Conservation (phyloP, 208 protist genomes). For the Lotmaria passim region DNA sequence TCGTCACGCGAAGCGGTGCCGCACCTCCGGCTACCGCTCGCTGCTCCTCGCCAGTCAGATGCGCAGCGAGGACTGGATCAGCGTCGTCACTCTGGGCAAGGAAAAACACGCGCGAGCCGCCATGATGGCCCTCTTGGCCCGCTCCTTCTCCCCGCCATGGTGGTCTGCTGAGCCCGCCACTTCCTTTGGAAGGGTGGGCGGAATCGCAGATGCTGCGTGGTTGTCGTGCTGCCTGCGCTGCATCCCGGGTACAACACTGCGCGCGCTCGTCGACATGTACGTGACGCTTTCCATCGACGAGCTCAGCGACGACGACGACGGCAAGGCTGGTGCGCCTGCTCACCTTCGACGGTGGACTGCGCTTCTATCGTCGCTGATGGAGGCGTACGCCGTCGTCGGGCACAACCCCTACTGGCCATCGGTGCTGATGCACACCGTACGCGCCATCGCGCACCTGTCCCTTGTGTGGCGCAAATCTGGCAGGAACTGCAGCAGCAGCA, state of each 20-base stretch:
- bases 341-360: constrained; percentile 16
- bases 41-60: constrained; percentile 51
- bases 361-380: constrained; percentile 30
- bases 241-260: constrained; percentile 55
- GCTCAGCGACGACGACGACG: constrained; percentile 16
- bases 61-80: constrained; percentile 63
- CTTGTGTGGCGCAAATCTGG: constrained; percentile 12
- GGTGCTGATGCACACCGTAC: constrained; percentile 39
- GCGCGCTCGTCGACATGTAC: constrained; percentile 69
- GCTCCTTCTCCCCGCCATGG: constrained; percentile 31
- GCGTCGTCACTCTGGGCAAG: constrained; percentile 55
- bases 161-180: neutral
- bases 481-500: neutral
- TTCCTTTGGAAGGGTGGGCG: too few relatives aligned
- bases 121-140: constrained; percentile 58
- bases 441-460: constrained; percentile 8
- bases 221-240: constrained; percentile 47
- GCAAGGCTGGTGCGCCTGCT: neutral
- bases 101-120: constrained; percentile 46
- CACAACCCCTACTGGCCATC: constrained; percentile 81
- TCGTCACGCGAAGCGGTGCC: neutral
- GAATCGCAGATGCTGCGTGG: too few relatives aligned
- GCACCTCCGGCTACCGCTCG: neutral
- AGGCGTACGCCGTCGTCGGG: constrained; percentile 43
- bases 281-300: constrained; percentile 39